phyloP scores from a whole-genome alignment of 1,284 basidiomycete species.

The Chondrostereum purpureum region DNA sequence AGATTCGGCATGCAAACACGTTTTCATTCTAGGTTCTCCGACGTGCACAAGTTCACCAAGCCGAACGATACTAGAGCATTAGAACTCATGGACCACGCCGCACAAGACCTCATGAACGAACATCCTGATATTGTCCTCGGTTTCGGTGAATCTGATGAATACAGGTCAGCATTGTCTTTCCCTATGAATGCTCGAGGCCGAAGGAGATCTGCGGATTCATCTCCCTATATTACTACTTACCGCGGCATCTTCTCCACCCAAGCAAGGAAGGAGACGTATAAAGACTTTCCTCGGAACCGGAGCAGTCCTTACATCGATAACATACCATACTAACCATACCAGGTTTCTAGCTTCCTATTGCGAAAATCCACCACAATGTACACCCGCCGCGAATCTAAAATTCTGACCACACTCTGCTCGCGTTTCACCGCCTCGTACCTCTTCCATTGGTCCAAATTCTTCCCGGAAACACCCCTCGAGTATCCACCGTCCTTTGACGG shows the following conservation, averaged over 20 bases:
- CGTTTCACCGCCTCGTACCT: constrained; percentile 92
- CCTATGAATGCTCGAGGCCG: neutral
- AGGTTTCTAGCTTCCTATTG: constrained; percentile 71
- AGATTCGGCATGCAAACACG: constrained; percentile 10
- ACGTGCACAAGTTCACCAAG: constrained; percentile 77
- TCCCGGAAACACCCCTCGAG: constrained; percentile 63
- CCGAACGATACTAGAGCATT: constrained; percentile 90
- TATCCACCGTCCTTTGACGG: constrained; percentile 94
- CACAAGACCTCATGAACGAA: constrained; percentile 75
- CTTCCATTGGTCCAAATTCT: constrained; percentile 77
- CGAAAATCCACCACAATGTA: constrained; percentile 72
- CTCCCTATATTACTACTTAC: no score
- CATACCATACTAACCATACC: neutral
- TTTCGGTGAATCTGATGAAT: constrained; percentile 97
- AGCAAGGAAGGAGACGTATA: neutral
- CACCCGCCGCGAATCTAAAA: constrained; percentile 84
- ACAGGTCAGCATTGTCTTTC: constrained; percentile 53
- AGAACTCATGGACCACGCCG: constrained; percentile 89
- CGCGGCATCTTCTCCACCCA: neutral
- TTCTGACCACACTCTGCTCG: constrained; percentile 84
- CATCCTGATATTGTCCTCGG: constrained; percentile 79
- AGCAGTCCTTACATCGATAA: no score
- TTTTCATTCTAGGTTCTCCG: constrained; percentile 73
- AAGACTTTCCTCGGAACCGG: neutral
- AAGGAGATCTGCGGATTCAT: neutral